These are phyloP conservation scores for Colletotrichum higginsianum DNA, from an alignment of 2,329 filamentous ascomycete species.

Conservation along the genomic window DNA sequence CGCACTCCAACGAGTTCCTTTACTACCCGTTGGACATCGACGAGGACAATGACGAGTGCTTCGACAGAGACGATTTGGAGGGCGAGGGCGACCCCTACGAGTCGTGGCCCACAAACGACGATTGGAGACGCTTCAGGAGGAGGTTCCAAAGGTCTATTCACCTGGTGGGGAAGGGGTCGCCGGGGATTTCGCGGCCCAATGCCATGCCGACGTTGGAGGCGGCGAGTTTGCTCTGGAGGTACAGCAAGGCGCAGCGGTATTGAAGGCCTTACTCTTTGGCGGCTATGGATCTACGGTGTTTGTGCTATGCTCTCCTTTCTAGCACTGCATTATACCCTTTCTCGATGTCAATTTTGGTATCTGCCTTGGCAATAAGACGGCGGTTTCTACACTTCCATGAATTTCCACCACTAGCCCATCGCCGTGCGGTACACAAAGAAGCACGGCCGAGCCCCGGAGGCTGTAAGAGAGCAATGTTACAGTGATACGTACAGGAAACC, in stretches of 20 bases:
- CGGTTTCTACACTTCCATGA: too few species aligned
- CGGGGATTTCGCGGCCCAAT: conserved; percentile 10
- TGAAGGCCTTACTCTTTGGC: background rate
- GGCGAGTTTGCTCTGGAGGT: conserved; percentile 43
- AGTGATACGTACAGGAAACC: too few species aligned
- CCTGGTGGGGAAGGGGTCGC: conserved; percentile 51
- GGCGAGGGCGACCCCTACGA: conserved; percentile 52
- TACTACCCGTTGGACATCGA: conserved; percentile 54
- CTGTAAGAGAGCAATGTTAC: background rate
- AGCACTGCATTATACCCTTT: conserved; percentile 27
- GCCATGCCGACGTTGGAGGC: conserved; percentile 41
- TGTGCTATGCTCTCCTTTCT: background rate
- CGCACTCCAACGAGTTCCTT: conserved; percentile 58
- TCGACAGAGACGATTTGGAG: conserved; percentile 42
- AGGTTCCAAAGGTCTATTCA: conserved; percentile 53
- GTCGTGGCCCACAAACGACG: conserved; percentile 58
- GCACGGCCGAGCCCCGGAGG: too few species aligned
- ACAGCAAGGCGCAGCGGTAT: conserved; percentile 36
- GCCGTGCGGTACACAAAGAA: background rate
- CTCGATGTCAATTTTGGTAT: background rate
- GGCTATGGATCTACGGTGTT: background rate
- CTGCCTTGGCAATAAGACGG: background rate
- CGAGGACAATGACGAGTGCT: conserved; percentile 49
- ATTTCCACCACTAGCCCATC: background rate
- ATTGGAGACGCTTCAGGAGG: conserved; percentile 55